Evolutionary conservation across 2,329 filamentous ascomycete species (phyloP).

Genomic region (Harringtonia lauricola): DNA sequence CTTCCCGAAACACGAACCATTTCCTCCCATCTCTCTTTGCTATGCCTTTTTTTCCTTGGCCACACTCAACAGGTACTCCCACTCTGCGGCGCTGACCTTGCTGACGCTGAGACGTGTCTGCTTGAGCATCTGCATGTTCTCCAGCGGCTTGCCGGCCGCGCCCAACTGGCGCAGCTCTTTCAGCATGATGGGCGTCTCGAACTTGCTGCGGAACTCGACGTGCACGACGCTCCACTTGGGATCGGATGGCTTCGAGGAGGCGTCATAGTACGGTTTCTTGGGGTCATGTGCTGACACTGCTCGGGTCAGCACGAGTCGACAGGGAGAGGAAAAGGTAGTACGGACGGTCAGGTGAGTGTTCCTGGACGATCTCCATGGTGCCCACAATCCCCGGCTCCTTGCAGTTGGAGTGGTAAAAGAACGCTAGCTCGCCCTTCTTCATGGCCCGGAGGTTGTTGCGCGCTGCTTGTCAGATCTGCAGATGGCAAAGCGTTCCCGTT

Average conservation of each 20-base stretch:
- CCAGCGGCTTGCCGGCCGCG: constrained; percentile 41
- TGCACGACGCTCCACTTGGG: constrained; percentile 85
- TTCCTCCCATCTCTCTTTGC: not conserved
- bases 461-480: constrained; percentile 29
- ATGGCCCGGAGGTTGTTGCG: constrained; percentile 86
- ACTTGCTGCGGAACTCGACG: constrained; percentile 78
- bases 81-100: constrained; percentile 53
- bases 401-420: constrained; percentile 96
- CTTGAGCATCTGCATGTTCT: constrained; percentile 73
- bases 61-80: constrained; percentile 48
- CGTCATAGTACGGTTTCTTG: constrained; percentile 71
- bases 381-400: constrained; percentile 82
- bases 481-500: not conserved
- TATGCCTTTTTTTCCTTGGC: constrained; percentile 26
- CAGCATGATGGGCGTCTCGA: constrained; percentile 58
- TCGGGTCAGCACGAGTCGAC: not conserved
- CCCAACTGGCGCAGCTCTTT: constrained; percentile 59
- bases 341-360: constrained; percentile 69
- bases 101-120: constrained; percentile 75
- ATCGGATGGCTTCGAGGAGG: constrained; percentile 55
- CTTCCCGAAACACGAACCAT: too few species aligned
- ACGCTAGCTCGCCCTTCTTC: constrained; percentile 83
- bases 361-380: constrained; percentile 77
- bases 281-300: constrained; percentile 60
- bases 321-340: constrained; percentile 9